Evolutionary conservation across 345 rosid genomes (phyloP).

Genomic region (Trapa incisa): DNA sequence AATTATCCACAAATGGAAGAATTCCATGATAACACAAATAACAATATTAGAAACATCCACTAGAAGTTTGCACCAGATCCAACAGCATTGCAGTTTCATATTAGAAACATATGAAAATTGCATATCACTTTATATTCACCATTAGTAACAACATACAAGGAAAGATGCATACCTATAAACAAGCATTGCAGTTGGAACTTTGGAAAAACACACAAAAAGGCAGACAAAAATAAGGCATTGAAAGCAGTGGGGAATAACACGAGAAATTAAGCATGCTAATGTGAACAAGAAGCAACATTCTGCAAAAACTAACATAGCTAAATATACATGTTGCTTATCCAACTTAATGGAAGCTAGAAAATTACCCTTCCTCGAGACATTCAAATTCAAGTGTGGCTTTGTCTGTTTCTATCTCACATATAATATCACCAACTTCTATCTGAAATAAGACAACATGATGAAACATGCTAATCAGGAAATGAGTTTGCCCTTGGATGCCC

Average conservation of each 20-base stretch:
- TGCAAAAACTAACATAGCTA: background rate
- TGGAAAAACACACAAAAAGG: background rate
- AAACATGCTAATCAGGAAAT: constrained; percentile 7
- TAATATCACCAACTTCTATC: constrained; percentile 94
- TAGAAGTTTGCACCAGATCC: background rate
- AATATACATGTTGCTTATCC: background rate
- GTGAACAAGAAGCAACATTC: background rate
- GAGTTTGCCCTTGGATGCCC: constrained; percentile 7
- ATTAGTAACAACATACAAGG: background rate
- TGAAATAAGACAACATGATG: constrained; percentile 26
- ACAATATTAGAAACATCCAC: background rate
- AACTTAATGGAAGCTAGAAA: constrained; percentile 5
- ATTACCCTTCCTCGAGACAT: constrained; percentile 92
- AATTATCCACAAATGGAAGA: constrained; percentile 3
- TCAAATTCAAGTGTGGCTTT: constrained; percentile 96
- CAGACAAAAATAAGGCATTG: background rate
- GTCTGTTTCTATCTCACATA: constrained; percentile 98
- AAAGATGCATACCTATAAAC: background rate
- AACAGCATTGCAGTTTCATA: background rate
- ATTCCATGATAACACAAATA: background rate
- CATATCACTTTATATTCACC: background rate
- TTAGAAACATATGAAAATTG: background rate
- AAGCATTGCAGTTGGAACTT: background rate
- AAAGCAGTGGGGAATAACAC: background rate
- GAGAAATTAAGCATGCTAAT: background rate